phyloP scores from a whole-genome alignment of 257 asterid genomes.

The Paulownia fortunei region DNA sequence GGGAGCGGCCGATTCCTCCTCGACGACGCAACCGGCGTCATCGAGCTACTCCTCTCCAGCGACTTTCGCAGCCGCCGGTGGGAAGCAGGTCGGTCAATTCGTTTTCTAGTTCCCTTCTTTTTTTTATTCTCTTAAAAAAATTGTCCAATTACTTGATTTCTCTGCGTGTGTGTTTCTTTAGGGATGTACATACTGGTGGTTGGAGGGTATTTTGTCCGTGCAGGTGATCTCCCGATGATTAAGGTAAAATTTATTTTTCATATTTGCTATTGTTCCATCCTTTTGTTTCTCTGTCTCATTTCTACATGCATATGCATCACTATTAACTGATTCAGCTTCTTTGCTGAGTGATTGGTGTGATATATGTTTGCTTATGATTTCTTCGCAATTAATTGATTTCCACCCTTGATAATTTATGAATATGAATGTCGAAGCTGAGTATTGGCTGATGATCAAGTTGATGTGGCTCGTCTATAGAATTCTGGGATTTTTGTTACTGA shows the following conservation, averaged over 20 bases:
- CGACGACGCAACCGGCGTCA: constrained; percentile 78
- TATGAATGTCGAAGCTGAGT: not conserved
- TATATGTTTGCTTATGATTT: not conserved
- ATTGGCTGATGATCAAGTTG: constrained; percentile 16
- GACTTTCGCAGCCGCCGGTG: constrained; percentile 49
- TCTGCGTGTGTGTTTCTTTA: constrained; percentile 28
- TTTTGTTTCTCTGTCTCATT: not conserved
- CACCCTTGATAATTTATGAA: not conserved
- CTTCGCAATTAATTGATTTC: not conserved
- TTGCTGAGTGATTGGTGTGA: constrained; percentile 10
- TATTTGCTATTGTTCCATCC: not conserved
- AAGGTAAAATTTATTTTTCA: constrained; percentile 51
- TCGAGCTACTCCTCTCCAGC: constrained; percentile 54
- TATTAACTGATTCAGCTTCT: not conserved
- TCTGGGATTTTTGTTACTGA: not conserved
- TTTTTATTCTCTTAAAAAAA: not conserved
- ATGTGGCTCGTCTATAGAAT: not conserved
- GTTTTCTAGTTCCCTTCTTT: not conserved
- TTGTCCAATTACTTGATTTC: not conserved
- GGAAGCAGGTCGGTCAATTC: constrained; percentile 56
- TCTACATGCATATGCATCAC: constrained; percentile 1
- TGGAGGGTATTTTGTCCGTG: constrained; percentile 57
- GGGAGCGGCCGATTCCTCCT: constrained; percentile 49
- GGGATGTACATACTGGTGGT: constrained; percentile 95
- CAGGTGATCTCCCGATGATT: constrained; percentile 54